Evolutionary conservation across 371 early-diverging fungal species (phyloP), one percentile per base, ranked within the genome.

Genomic region (Syncephalastrum monosporum): DNA sequence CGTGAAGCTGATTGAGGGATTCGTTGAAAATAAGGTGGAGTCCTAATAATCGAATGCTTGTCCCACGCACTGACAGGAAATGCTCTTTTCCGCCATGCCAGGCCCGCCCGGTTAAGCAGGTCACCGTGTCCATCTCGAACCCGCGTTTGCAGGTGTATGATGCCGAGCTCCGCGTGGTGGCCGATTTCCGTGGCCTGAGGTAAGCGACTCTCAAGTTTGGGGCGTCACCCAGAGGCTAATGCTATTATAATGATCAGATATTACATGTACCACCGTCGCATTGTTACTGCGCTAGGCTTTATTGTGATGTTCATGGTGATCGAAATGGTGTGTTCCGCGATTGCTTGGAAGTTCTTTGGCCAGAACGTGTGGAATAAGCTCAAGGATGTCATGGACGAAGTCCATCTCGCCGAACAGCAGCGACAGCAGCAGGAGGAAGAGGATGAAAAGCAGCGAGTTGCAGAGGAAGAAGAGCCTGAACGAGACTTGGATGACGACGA

Each of bases 261-360:
- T 74, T 84, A 90, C 74, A 84, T 88, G 96, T 93, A 92, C 74
- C 91, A 96, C 68, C 91, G 90, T 81, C 75, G 84, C 56, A 42
- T 88, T 16, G 74, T 88, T 7, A 92, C 94, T 0, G 92, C 88
- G 0, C 51, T 84, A 24, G 64, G 79, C 7, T 91, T 91, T 61
- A 79, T 88, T n/a, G 16, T 69, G 0, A 53, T 87, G 17, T 91
- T 93, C 48, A 81, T 91, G 49, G 74, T 81, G 33, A 93, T 91
- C 84, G 92, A 92, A 59, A 58, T 87, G 16, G 60, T 88, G 25
- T 77, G 86, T 55, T 84, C 87, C 1, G 70, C 82, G 19, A 64
- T 90, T 19, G 83, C 90, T 13, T 91, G 91, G 91, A 81, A 72
- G 41, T 72, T 82, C 23, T 77, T 90, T 62, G 82, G 79, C 19